phyloP scores from a whole-genome alignment of 352 stramenopile species.

The Nothophytophthora sp. region DNA sequence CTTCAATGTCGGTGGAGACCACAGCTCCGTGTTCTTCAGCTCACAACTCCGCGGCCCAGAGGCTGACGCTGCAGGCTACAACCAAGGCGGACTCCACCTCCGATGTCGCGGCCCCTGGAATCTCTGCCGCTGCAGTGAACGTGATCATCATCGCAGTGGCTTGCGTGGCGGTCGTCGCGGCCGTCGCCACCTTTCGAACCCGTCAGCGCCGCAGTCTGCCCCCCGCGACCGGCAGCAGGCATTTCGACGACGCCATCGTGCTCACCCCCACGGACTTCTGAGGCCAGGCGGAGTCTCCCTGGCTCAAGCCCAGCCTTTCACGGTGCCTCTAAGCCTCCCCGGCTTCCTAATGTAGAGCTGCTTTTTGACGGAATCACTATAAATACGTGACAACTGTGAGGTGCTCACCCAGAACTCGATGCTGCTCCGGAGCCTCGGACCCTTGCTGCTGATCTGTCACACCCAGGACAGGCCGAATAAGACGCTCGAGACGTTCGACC shows the following conservation, averaged over 20 bases:
- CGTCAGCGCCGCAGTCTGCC: neutral
- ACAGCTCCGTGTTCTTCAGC: neutral
- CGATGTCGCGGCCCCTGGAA: conserved; percentile 5
- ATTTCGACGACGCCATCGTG: conserved; percentile 19
- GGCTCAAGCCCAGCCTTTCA: no score
- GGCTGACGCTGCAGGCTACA: conserved; percentile 8
- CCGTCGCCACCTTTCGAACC: conserved; percentile 11
- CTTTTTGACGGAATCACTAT: no score
- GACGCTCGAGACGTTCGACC: no score
- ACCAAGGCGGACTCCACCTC: conserved; percentile 7
- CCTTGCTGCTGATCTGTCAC: no score
- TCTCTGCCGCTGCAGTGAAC: conserved; percentile 17
- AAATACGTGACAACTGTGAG: no score
- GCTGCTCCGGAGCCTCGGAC: no score
- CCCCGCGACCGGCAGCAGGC: neutral
- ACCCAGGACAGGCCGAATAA: no score
- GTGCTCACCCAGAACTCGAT: no score
- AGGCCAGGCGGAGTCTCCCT: no score
- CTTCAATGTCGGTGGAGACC: neutral
- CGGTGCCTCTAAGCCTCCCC: no score
- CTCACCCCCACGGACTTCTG: conserved; percentile 24
- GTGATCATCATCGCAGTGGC: conserved; percentile 19
- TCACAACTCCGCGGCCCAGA: neutral
- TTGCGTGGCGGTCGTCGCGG: conserved; percentile 12
- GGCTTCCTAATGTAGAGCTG: no score